Conservation (phyloP, 2,329 filamentous ascomycete genomes). For the Stemphylium beticola region DNA sequence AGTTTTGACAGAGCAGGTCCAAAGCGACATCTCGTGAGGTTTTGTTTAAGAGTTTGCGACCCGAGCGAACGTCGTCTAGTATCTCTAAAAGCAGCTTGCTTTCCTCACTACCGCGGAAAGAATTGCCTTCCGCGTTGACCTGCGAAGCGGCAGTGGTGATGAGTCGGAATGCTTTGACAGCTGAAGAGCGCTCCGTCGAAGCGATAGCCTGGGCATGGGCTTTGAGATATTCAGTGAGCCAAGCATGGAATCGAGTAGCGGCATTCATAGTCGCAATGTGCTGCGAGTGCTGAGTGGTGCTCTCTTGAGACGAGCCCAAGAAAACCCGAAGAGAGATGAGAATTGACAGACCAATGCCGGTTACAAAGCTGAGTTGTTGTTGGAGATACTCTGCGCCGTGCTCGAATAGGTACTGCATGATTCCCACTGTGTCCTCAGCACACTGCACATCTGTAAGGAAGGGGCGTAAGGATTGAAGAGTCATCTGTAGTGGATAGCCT, state of each 20-base stretch:
- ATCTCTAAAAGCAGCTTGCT: conserved; percentile 81
- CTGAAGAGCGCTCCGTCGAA: conserved; percentile 26
- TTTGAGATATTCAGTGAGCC: conserved; percentile 75
- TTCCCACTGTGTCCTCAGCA: conserved; percentile 85
- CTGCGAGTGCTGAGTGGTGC: conserved; percentile 84
- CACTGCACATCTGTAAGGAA: conserved; percentile 86
- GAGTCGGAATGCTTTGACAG: conserved; percentile 64
- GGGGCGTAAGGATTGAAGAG: conserved; percentile 77
- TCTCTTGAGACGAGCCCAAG: conserved; percentile 74
- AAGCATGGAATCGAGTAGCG: conserved; percentile 75
- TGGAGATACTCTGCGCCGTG: conserved; percentile 70
- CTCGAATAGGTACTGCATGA: conserved; percentile 82
- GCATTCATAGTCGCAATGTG: conserved; percentile 78
- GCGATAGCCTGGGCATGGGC: conserved; percentile 51
- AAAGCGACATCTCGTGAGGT: conserved; percentile 74
- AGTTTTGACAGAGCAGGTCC: conserved; percentile 75
- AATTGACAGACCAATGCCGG: conserved; percentile 79
- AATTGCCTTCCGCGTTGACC: conserved; percentile 72
- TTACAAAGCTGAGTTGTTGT: conserved; percentile 74
- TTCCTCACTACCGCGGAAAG: conserved; percentile 73
- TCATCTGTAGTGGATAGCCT: conserved; percentile 88
- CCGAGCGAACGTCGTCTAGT: conserved; percentile 71
- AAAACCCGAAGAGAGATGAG: conserved; percentile 80
- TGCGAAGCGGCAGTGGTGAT: conserved; percentile 73
- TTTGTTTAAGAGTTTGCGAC: conserved; percentile 69